Percentiles rank a stretch among this genome's conserved stretches.
Evolutionary conservation across 2,329 filamentous ascomycete species (phyloP).

Genomic region (Hortaea werneckii): DNA sequence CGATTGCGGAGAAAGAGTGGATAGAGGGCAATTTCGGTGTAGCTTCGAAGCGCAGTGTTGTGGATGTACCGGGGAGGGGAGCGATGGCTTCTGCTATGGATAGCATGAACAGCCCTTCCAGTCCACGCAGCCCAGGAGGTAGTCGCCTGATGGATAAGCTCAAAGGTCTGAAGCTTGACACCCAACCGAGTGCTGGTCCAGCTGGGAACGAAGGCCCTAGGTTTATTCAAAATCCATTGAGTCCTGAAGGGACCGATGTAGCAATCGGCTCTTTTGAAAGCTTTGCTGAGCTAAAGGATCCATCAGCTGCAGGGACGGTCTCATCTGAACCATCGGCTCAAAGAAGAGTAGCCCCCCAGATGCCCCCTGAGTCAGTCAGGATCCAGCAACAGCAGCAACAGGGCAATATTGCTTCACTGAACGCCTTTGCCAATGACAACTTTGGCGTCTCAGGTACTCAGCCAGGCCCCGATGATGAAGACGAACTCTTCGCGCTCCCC

Average conservation of each 20-base stretch:
- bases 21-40: conserved; percentile 73
- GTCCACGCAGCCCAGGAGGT: conserved; percentile 52
- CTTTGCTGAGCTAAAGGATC: conserved; percentile 50
- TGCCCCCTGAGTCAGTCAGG: conserved; percentile 26
- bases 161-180: conserved; percentile 67
- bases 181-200: conserved; percentile 36
- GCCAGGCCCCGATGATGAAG: conserved; percentile 47
- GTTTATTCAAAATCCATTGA: conserved; percentile 42
- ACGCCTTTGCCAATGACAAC: conserved; percentile 8
- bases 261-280: conserved; percentile 50
- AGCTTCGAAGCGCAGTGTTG: conserved; percentile 30
- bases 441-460: conserved; percentile 19
- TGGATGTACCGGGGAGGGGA: conserved; percentile 23
- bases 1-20: conserved; percentile 72
- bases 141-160: conserved; percentile 69
- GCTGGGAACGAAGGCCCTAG: conserved; percentile 6
- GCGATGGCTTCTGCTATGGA: conserved; percentile 20
- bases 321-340: conserved; percentile 27
- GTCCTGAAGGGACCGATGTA: conserved; percentile 53
- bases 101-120: conserved; percentile 41
- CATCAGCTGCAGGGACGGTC: conserved; percentile 26
- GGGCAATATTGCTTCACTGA: conserved; percentile 32
- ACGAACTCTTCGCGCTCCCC: conserved; percentile 78
- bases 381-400: conserved; percentile 28
- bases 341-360: conserved; percentile 14